Evolutionary conservation across 108 stramenopile genomes (phyloP).

Genomic region (Cylindrotheca closterium): DNA sequence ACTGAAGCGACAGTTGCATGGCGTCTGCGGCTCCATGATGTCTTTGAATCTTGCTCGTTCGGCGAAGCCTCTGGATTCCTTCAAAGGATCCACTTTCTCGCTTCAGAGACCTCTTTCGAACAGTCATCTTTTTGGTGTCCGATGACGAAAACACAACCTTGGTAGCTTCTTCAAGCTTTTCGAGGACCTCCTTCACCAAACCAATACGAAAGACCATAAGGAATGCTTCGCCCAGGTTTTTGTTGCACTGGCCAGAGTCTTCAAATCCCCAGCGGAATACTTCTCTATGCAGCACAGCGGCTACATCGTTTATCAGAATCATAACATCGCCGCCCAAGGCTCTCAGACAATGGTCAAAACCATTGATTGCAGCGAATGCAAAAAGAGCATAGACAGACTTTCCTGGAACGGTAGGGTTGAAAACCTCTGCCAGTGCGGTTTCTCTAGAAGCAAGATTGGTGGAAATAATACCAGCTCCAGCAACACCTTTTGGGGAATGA

Average conservation of each 20-base stretch:
- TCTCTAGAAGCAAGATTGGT: constrained; percentile 83
- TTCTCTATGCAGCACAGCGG: constrained; percentile 87
- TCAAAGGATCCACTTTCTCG: background rate
- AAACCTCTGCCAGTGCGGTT: constrained; percentile 66
- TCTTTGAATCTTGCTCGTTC: background rate
- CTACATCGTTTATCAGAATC: constrained; percentile 94
- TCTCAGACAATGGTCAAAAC: constrained; percentile 76
- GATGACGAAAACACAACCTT: constrained; percentile 66
- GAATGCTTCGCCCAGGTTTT: constrained; percentile 93
- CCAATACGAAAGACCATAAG: constrained; percentile 95
- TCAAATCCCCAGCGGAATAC: constrained; percentile 83
- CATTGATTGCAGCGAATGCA: constrained; percentile 90
- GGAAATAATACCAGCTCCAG: constrained; percentile 94
- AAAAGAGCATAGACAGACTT: constrained; percentile 91
- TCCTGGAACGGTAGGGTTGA: constrained; percentile 93
- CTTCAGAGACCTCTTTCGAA: constrained; percentile 12
- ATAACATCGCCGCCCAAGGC: constrained; percentile 87
- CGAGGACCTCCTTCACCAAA: constrained; percentile 64
- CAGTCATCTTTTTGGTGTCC: constrained; percentile 18
- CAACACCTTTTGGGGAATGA: constrained; percentile 51
- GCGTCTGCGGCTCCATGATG: constrained; percentile 22
- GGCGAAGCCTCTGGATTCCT: constrained; percentile 5
- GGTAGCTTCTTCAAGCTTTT: constrained; percentile 75
- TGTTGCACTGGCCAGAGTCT: constrained; percentile 92
- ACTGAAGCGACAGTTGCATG: constrained; percentile 34